Percentiles rank a stretch among this genome's conserved stretches.
Evolutionary conservation across 768 basidiomycete species (phyloP).

Genomic region (Lactifluus hygrophoroides): DNA sequence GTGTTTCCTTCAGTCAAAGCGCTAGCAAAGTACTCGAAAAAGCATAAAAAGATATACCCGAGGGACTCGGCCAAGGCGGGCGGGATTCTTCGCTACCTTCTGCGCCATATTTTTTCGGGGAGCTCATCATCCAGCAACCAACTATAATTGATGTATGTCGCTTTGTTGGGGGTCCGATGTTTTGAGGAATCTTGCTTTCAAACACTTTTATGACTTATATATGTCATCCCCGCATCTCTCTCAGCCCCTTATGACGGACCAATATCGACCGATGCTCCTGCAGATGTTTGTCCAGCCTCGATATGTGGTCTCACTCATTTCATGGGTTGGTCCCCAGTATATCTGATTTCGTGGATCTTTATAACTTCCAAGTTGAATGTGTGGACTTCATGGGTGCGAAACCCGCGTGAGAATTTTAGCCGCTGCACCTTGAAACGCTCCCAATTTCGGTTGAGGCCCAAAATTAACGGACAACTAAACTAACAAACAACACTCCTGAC

Average conservation of each 20-base stretch:
- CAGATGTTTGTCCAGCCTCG: too few relatives aligned
- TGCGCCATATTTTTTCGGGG: neutral
- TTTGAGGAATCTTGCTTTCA: neutral
- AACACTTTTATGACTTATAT: neutral
- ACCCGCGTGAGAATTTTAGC: too few relatives aligned
- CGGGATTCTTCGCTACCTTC: constrained; percentile 11
- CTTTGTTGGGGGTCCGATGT: neutral
- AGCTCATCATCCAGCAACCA: neutral
- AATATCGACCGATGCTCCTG: too few relatives aligned
- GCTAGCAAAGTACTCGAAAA: constrained; percentile 3
- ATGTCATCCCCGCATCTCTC: neutral
- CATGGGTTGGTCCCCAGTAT: too few relatives aligned
- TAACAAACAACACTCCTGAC: too few relatives aligned
- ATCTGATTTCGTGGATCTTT: too few relatives aligned
- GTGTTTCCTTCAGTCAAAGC: neutral
- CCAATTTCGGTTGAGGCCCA: too few relatives aligned
- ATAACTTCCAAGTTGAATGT: too few relatives aligned
- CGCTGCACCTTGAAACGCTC: too few relatives aligned
- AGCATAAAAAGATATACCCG: neutral
- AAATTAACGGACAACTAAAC: too few relatives aligned
- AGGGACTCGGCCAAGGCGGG: constrained; percentile 9
- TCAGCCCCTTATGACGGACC: neutral
- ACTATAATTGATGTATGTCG: neutral
- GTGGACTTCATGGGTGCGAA: too few relatives aligned
- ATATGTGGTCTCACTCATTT: too few relatives aligned